Evolutionary conservation across 2,329 filamentous ascomycete genomes (phyloP).

Genomic region (Xylaria sp.): DNA sequence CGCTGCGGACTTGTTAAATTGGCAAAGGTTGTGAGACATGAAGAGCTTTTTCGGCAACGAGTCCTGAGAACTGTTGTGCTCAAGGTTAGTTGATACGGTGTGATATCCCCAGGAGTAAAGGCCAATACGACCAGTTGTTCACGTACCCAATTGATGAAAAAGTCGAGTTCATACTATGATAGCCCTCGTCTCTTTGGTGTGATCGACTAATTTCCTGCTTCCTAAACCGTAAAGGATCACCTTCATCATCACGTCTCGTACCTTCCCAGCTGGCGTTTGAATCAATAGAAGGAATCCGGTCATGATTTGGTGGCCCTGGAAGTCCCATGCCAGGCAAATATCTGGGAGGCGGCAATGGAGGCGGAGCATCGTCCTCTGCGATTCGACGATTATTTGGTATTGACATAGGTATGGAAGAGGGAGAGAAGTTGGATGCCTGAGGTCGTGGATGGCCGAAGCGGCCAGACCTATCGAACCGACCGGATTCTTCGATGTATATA

Average conservation of each 20-base stretch:
- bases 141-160: conserved; percentile 48
- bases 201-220: conserved; percentile 41
- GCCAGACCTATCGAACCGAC: conserved; percentile 43
- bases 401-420: conserved; percentile 53
- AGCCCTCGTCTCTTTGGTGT: conserved; percentile 49
- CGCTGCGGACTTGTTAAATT: conserved; percentile 57
- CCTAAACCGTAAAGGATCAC: conserved; percentile 41
- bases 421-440: conserved; percentile 47
- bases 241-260: conserved; percentile 43
- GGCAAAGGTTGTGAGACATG: conserved; percentile 62
- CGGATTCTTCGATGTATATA: conserved; percentile 48
- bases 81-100: conserved; percentile 27
- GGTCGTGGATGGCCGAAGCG: conserved; percentile 42
- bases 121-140: neutral
- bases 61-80: conserved; percentile 54
- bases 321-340: conserved; percentile 48
- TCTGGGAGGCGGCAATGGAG: conserved; percentile 53
- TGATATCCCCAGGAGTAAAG: neutral
- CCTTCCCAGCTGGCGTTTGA: conserved; percentile 49
- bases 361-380: conserved; percentile 51
- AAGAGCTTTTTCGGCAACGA: conserved; percentile 59
- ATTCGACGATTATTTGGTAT: conserved; percentile 50
- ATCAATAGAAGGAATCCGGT: conserved; percentile 47
- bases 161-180: conserved; percentile 50
- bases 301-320: conserved; percentile 40